Evolutionary conservation across 208 protist species (phyloP), one percentile per base, ranked within the genome.

Genomic region (Leishmania gerbilli): DNA sequence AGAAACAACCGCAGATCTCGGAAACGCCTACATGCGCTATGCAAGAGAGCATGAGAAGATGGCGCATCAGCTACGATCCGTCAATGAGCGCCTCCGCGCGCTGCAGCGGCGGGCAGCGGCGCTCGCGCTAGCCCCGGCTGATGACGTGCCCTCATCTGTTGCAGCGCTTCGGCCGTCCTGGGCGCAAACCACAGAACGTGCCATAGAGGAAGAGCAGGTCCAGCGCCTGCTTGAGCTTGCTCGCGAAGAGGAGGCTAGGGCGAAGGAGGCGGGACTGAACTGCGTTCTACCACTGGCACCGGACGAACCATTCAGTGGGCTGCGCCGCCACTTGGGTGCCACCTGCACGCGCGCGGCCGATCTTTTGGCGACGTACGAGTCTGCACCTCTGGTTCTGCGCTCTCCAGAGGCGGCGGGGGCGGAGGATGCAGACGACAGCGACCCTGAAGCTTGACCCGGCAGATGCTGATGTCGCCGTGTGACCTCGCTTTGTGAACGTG

Each of bases 11-110:
- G 3, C 56, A 6, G 82, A 79, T 51, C 31, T 92, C 84, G 90
- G 89, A 27, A 87, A 94, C 65, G 67, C 74, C 13, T 95, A 92
- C 80, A 92, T 92, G 89, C 86, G 65, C 1, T 37, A 84, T 53
- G 76, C 68, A n/a, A 80, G 80, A 1, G 49, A 79, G 60, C 53
- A 58, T 7, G 56, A 79, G 37, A 74, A 68, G 40, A 68, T 74
- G 19, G 64, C 60, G 64, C 82, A 69, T 56, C 65, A 79, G 49
- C 42, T 89, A 76, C 84, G 80, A 7, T 34, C 49, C 1, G 82
- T 96, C 49, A 96, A 96, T 78, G 67, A 76, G 37, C 78, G 81
- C 17, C 84, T 96, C 9, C 74, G 60, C 8, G 79, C 71, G 1
- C 71, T 83, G 40, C 76, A 82, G 60, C 78, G 49, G 1, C 83